Evolutionary conservation across 2,329 filamentous ascomycete genomes (phyloP), one percentile per base, ranked within the genome.

Genomic region (Cercospora berteroae): DNA sequence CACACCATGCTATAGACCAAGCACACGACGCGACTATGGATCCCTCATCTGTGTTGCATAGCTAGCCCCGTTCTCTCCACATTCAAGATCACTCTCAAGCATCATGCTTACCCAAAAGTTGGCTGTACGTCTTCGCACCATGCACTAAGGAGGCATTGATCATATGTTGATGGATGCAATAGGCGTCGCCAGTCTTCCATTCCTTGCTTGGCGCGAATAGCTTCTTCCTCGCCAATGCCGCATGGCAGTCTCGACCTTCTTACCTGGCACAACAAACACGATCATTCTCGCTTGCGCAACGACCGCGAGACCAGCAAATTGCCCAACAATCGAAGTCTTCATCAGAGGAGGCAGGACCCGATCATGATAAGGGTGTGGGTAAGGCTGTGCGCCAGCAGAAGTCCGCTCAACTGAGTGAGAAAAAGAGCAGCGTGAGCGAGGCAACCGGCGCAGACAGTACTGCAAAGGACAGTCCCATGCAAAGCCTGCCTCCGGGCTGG

Each of bases 401-500:
- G 39, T 27, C 63, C 10, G 55, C 55, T 12, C 55, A 66, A 16
- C 31, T 67, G 29, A 64, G 42, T 10, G 56, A 65, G 42, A 67
- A 69, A 58, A 67, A 69, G 56, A 50, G 64, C 33, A 64, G 63
- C 31, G 55, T 57, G 60, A 63, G 57, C 27, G 65, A 67, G 18
- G 66, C 69, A 16, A 60, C 69, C 7, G 66, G 59, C 4, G 59
- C 62, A 31, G 68, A 71, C 39, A 70, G 67, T 67, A 68, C 69
- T 20, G 67, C 69, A n/a, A 67, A 67, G 12, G 66, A 72, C 59
- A 63, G 59, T 62, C 52, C 75, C 16, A 76, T 76, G 69, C 72
- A 75, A 56, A 77, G 76, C 27, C 76, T 83, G 59, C 81, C 84
- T 9, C 75, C 81, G 16, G 88, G 89, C 74, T 94, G 91, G 92